Evolutionary conservation across 208 protist genomes (phyloP).

Genomic region (Leishmania aethiopica): DNA sequence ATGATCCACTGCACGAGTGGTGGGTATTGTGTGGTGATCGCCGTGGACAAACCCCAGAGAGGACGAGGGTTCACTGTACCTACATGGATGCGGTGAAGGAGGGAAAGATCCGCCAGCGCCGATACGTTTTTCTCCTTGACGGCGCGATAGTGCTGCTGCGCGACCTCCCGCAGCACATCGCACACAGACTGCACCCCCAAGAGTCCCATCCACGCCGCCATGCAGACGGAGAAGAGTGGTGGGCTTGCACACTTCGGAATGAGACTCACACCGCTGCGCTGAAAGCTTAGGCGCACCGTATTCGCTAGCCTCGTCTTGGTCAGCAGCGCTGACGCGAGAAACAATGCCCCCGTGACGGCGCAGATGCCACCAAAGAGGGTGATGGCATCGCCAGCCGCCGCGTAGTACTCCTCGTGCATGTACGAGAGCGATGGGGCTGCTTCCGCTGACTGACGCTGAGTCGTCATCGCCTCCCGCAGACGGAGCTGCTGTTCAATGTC

Average conservation of each 20-base stretch:
- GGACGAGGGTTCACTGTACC: slow-evolving; percentile 8
- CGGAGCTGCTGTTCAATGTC: slow-evolving; percentile 60
- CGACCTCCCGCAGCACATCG: slow-evolving; percentile 27
- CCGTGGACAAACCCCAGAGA: slow-evolving; percentile 24
- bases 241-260: slow-evolving; percentile 8
- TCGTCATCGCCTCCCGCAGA: slow-evolving; percentile 22
- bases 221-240: slow-evolving; percentile 11
- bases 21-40: slow-evolving; percentile 15
- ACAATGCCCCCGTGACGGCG: not conserved
- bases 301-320: slow-evolving; percentile 7
- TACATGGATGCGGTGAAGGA: slow-evolving; percentile 22
- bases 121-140: slow-evolving; percentile 14
- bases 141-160: slow-evolving; percentile 25
- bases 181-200: slow-evolving; percentile 23
- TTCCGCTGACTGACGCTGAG: slow-evolving; percentile 17
- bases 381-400: slow-evolving; percentile 10
- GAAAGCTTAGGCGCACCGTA: slow-evolving; percentile 9
- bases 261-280: slow-evolving; percentile 17
- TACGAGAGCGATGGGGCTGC: slow-evolving; percentile 17
- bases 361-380: slow-evolving; percentile 15
- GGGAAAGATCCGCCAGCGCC: slow-evolving; percentile 11
- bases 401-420: slow-evolving; percentile 18
- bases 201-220: slow-evolving; percentile 29
- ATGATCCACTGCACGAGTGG: slow-evolving; percentile 23
- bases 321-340: slow-evolving; percentile 17